phyloP scores from a whole-genome alignment of 1,284 basidiomycete genomes.

The Melampsora americana region DNA sequence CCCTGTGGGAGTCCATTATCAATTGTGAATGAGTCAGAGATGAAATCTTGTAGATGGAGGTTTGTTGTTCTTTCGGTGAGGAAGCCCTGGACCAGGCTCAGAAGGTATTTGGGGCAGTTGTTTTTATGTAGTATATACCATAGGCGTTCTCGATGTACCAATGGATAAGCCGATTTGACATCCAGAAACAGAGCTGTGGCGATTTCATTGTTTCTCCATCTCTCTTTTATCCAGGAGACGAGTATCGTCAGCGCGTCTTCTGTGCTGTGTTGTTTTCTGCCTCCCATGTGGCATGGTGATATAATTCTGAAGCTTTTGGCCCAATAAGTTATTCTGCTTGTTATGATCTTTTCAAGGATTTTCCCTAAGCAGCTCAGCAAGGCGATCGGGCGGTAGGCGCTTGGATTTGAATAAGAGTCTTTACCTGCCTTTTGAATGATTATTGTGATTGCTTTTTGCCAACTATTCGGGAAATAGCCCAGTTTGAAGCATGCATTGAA shows the following conservation, averaged over 20 bases:
- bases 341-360: conserved; percentile 16
- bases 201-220: conserved; percentile 13
- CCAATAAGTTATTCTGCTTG: conserved; percentile 1
- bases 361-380: neutral
- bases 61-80: conserved; percentile 2
- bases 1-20: conserved; percentile 16
- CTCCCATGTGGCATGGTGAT: too few species aligned
- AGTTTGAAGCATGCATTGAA: neutral
- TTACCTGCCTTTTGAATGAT: too few species aligned
- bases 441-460: too few species aligned
- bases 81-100: neutral
- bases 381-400: too few species aligned
- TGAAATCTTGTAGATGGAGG: neutral
- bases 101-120: conserved; percentile 1
- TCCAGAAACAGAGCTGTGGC: too few species aligned
- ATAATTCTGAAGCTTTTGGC: too few species aligned
- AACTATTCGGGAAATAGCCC: neutral
- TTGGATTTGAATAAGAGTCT: too few species aligned
- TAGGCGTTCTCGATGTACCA: neutral
- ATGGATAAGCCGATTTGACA: conserved; percentile 24
- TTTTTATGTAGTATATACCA: neutral
- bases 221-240: conserved; percentile 8
- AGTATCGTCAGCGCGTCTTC: neutral
- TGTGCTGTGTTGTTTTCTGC: too few species aligned
- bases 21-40: neutral